phyloP scores from a whole-genome alignment of 2,329 filamentous ascomycete genomes.

The Sclerotinia spermophila region DNA sequence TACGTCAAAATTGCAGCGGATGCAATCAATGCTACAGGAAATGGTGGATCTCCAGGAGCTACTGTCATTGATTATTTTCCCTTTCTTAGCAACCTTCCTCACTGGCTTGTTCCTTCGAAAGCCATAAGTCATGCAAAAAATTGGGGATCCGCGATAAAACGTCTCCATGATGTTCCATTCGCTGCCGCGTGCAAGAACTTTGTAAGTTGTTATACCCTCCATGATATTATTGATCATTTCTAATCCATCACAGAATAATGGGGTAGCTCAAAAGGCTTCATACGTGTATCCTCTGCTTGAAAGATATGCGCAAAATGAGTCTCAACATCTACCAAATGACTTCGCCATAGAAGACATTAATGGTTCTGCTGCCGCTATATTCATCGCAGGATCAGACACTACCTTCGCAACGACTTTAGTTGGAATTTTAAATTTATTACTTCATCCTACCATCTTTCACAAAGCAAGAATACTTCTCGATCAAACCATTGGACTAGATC shows the following conservation, averaged over 20 bases:
- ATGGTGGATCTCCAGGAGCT: conserved; percentile 35
- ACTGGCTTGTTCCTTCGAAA: conserved; percentile 35
- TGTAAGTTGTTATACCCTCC: background rate
- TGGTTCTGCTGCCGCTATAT: conserved; percentile 45
- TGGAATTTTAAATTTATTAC: conserved; percentile 41
- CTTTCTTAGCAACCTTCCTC: conserved; percentile 36
- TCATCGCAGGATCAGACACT: conserved; percentile 42
- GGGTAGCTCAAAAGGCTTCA: background rate
- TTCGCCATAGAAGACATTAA: conserved; percentile 39
- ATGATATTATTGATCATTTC: background rate
- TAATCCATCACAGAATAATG: conserved; percentile 20
- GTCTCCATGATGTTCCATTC: conserved; percentile 45
- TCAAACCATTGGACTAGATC: conserved; percentile 39
- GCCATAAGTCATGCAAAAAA: conserved; percentile 34
- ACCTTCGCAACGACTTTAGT: conserved; percentile 44
- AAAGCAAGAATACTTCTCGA: conserved; percentile 49
- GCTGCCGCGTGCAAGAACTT: conserved; percentile 18
- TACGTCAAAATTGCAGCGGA: conserved; percentile 42
- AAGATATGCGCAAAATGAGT: background rate
- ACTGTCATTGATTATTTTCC: conserved; percentile 50
- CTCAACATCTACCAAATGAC: conserved; percentile 14
- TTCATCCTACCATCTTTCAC: conserved; percentile 42
- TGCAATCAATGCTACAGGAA: conserved; percentile 29
- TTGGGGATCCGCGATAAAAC: conserved; percentile 37
- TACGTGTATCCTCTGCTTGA: conserved; percentile 18